These are phyloP conservation scores for Cucumis sativus DNA, from an alignment of 306 rosid species.

Conservation along the genomic window Cucumber_9930_V3 NC_026658.2:17424501-17425000, in stretches of 20 bases:
- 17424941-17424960: background rate
- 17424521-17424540: slow-evolving; percentile 23
- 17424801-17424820: slow-evolving; percentile 81
- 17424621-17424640: slow-evolving; percentile 77
- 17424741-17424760: slow-evolving; percentile 78
- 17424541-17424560: slow-evolving; percentile 77
- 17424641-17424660: slow-evolving; percentile 79
- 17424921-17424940: slow-evolving; percentile 4
- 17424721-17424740: slow-evolving; percentile 82
- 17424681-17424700: slow-evolving; percentile 88
- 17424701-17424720: slow-evolving; percentile 48
- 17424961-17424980: slow-evolving; percentile 51
- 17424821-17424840: slow-evolving; percentile 83
- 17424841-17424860: background rate
- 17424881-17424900: background rate
- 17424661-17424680: slow-evolving; percentile 61
- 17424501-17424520: background rate
- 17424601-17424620: slow-evolving; percentile 83
- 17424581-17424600: slow-evolving; percentile 78
- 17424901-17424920: background rate
- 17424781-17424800: slow-evolving; percentile 56
- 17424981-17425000: slow-evolving; percentile 59
- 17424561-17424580: slow-evolving; percentile 67
- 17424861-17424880: slow-evolving; percentile 1
- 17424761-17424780: slow-evolving; percentile 76